Evolutionary conservation across 495 filamentous ascomycete genomes (phyloP), one percentile per base, ranked within the genome.

Genomic region (Letharia lupina): DNA sequence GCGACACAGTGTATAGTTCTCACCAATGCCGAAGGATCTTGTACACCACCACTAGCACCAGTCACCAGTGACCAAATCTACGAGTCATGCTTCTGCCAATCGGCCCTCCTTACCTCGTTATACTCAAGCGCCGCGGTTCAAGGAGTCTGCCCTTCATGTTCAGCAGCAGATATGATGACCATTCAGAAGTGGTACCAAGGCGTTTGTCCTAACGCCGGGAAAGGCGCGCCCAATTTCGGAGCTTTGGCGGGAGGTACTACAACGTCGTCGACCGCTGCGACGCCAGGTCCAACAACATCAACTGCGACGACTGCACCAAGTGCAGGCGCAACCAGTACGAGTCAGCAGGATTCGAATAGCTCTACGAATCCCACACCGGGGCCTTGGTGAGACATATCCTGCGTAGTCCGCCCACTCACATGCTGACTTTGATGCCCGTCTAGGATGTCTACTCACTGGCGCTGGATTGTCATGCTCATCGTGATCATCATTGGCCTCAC

Each of bases 1-100:
- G 84, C 77, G 33, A 64, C 80, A 50, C 62, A 71, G 63, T 87
- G 84, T 67, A 58, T 73, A 7, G 39, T 71, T 61, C 78, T 87
- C 64, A 61, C 69, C 33, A 67, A 77, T 47, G 83, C 83, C 42
- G 76, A 81, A 64, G 64, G 62, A 33, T 74, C 70, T 42, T 87
- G 84, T 67, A 65, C 77, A 18, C 54, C 54, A 37, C 54, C 54
- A 10, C 54, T 57, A 6, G 54, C 54, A 37, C 76, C 78, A 45
- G 59, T 61, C 40, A 72, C 61, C 66, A 75, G 59, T 65, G 70
- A 65, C 69, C 72, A 28, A 31, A 75, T 71, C 67, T 83, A 81
- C 71, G 75, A 80, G 63, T 77, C 77, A 35, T 87, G 84, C 69
- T 83, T 86, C 75, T 87, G 84, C 73, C 75, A 80, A 67, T 83